These are phyloP conservation scores for Candida odintsovae DNA, from an alignment of 805 yeast species.

Conservation along the genomic window DNA sequence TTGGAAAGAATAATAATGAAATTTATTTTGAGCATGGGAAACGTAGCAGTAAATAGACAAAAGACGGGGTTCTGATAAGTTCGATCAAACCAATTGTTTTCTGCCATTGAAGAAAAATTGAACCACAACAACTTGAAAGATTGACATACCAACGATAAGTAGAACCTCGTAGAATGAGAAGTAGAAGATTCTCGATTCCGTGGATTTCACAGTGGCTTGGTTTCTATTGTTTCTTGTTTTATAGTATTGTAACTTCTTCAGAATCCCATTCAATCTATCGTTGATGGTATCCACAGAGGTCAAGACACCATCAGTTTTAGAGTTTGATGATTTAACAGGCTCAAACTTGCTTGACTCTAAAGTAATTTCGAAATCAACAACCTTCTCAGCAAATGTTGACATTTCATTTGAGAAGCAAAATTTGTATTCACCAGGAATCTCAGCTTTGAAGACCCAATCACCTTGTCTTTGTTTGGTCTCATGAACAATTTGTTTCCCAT, in stretches of 20 bases:
- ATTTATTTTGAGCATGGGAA: background rate
- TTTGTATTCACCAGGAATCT: conserved; percentile 53
- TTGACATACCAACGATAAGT: conserved; percentile 71
- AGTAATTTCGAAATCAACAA: conserved; percentile 57
- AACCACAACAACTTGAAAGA: conserved; percentile 59
- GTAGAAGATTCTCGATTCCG: conserved; percentile 77
- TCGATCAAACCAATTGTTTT: conserved; percentile 40
- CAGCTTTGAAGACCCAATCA: conserved; percentile 52
- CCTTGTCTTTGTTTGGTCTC: conserved; percentile 59
- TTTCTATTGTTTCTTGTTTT: conserved; percentile 88
- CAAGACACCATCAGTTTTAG: conserved; percentile 48
- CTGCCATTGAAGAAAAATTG: conserved; percentile 70
- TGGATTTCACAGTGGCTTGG: conserved; percentile 77
- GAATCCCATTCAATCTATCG: conserved; percentile 48
- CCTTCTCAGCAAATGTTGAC: conserved; percentile 69
- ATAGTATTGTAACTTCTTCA: conserved; percentile 68
- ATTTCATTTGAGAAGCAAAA: conserved; percentile 61
- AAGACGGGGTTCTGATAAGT: background rate
- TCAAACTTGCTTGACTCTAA: conserved; percentile 38
- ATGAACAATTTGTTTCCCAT: conserved; percentile 37
- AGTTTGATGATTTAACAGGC: conserved; percentile 24
- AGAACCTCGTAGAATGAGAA: conserved; percentile 68
- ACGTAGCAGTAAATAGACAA: background rate
- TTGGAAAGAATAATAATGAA: background rate
- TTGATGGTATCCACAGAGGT: conserved; percentile 53